These are phyloP conservation scores for Xylariaceae sp. DNA, from an alignment of 2,329 filamentous ascomycete genomes.

Conservation along the genomic window DNA sequence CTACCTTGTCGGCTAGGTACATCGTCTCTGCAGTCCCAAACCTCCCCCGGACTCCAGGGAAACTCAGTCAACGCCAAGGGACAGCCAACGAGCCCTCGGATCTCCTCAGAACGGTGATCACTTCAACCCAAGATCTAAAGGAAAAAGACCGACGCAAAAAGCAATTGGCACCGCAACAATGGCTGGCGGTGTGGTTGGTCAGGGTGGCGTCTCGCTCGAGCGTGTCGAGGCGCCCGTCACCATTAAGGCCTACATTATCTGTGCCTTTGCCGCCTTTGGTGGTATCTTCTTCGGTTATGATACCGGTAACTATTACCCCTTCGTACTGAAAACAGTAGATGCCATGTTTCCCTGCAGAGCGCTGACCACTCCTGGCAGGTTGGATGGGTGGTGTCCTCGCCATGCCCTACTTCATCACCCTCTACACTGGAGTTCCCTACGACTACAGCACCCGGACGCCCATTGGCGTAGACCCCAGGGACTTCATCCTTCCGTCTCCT, in stretches of 20 bases:
- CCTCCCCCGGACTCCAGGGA: constrained; percentile 3
- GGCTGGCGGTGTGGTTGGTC: constrained; percentile 28
- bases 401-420: constrained; percentile 34
- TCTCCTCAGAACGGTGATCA: constrained; percentile 18
- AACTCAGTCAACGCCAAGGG: constrained; percentile 8
- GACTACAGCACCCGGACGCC: constrained; percentile 27
- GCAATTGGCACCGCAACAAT: constrained; percentile 20
- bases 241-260: constrained; percentile 62
- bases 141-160: constrained; percentile 10
- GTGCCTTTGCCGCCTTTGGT: constrained; percentile 65
- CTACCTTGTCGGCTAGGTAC: constrained; percentile 20
- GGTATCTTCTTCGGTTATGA: constrained; percentile 77
- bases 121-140: constrained; percentile 11
- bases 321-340: background rate
- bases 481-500: constrained; percentile 41
- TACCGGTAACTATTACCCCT: constrained; percentile 44
- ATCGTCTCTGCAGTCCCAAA: constrained; percentile 16
- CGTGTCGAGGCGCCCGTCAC: constrained; percentile 64
- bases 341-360: background rate
- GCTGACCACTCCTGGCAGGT: constrained; percentile 9
- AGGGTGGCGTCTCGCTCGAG: constrained; percentile 44
- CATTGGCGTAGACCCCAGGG: constrained; percentile 23
- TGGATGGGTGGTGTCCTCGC: constrained; percentile 26
- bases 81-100: constrained; percentile 16
- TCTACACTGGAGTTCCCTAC: constrained; percentile 37